Percentiles rank a stretch among this genome's conserved stretches.
phyloP scores from a whole-genome alignment of 768 basidiomycete species.

The Suillus alpinus region DNA sequence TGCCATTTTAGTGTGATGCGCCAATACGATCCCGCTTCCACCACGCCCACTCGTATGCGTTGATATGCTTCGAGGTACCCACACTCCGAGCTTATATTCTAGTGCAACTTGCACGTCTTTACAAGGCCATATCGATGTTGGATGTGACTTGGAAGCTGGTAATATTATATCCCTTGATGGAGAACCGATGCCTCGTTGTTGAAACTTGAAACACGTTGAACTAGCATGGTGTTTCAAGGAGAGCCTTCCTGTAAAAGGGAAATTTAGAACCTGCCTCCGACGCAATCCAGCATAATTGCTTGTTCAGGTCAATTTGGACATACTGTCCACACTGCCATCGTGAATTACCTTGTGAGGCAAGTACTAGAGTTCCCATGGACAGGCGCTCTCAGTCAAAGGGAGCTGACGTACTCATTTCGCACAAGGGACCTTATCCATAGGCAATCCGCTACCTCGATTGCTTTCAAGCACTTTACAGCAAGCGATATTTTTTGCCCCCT shows the following conservation, averaged over 20 bases:
- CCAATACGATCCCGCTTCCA: not conserved
- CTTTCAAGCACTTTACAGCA: constrained; percentile 19
- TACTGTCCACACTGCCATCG: constrained; percentile 18
- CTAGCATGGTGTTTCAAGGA: not conserved
- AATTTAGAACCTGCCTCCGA: constrained; percentile 9
- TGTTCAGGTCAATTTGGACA: constrained; percentile 12
- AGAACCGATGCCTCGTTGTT: not conserved
- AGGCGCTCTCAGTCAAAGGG: constrained; percentile 13
- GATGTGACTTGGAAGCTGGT: not conserved
- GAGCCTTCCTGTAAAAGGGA: constrained; percentile 20
- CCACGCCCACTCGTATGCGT: constrained; percentile 3
- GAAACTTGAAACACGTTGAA: not conserved
- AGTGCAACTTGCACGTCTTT: not conserved
- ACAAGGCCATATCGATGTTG: not conserved
- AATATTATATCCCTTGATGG: not conserved
- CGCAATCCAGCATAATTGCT: constrained; percentile 22
- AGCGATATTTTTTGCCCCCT: constrained; percentile 15
- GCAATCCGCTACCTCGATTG: constrained; percentile 25
- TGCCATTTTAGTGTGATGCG: not conserved
- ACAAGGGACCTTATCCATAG: constrained; percentile 20
- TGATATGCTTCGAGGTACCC: not conserved
- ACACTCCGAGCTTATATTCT: not conserved
- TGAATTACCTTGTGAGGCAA: constrained; percentile 24
- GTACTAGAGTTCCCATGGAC: not conserved
- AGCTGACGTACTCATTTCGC: constrained; percentile 30